Conservation (phyloP, 1,139 yeast species). For the Nakaseomyces glabratus region DNA sequence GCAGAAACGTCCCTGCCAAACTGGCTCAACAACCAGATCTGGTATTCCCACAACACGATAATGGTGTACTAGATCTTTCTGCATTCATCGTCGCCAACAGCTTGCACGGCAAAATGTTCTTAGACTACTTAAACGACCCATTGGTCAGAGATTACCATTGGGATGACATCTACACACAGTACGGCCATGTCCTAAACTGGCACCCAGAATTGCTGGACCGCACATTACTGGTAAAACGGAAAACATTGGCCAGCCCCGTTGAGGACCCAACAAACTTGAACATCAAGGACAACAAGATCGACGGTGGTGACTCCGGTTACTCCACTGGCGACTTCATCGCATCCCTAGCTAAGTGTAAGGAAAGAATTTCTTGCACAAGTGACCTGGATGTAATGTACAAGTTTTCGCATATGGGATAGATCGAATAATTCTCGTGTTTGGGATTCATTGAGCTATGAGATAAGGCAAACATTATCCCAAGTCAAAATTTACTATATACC, state of each 20-base stretch:
- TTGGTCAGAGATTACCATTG: constrained; percentile 55
- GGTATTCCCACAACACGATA: background rate
- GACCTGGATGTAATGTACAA: constrained; percentile 28
- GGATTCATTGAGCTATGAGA: too few species aligned
- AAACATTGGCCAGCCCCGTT: constrained; percentile 33
- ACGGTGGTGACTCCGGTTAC: background rate
- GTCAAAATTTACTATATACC: too few species aligned
- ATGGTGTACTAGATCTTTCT: constrained; percentile 46
- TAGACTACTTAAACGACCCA: constrained; percentile 71
- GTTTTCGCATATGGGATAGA: too few species aligned
- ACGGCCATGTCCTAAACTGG: constrained; percentile 86
- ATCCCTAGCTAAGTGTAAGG: constrained; percentile 48
- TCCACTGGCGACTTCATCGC: constrained; percentile 52
- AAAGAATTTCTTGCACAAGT: constrained; percentile 42
- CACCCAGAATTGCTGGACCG: constrained; percentile 71
- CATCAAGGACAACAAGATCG: constrained; percentile 1
- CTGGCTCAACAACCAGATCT: constrained; percentile 1
- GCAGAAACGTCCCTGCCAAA: background rate
- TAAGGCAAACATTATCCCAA: too few species aligned
- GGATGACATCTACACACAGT: constrained; percentile 58
- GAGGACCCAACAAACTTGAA: constrained; percentile 1
- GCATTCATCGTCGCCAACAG: constrained; percentile 64
- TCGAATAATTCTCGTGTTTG: too few species aligned
- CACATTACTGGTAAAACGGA: constrained; percentile 60
- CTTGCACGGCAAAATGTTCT: constrained; percentile 50